Conservation (phyloP, 2,329 filamentous ascomycete species). For the Aureobasidium subglaciale region DNA sequence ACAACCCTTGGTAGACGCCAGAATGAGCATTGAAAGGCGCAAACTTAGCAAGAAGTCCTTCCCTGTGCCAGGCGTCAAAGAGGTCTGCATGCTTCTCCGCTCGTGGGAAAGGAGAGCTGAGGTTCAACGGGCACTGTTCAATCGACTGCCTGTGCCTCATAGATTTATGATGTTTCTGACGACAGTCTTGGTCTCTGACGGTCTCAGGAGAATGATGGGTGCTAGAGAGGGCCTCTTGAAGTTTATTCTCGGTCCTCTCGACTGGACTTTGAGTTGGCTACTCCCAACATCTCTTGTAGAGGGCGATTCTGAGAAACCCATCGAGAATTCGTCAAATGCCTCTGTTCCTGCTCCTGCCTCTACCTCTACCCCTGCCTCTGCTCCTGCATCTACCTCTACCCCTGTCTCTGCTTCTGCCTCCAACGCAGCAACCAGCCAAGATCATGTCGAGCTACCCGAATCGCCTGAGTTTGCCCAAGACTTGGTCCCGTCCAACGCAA, state of each 20-base stretch:
- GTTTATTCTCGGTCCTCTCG: slow-evolving; percentile 2
- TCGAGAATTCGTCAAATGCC: background rate
- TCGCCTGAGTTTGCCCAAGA: background rate
- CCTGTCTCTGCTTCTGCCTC: no score
- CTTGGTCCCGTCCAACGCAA: background rate
- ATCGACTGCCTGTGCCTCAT: background rate
- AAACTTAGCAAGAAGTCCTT: background rate
- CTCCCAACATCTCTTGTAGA: background rate
- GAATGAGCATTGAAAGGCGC: background rate
- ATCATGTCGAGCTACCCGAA: no score
- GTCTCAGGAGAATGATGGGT: background rate
- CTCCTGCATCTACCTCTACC: no score
- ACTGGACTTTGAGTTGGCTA: slow-evolving; percentile 4
- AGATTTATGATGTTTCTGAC: background rate
- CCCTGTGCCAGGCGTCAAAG: no score
- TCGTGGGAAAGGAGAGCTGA: no score
- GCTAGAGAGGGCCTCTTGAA: slow-evolving; percentile 6
- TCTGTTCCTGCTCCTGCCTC: no score
- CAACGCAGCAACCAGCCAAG: no score
- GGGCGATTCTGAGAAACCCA: background rate
- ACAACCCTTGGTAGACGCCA: slow-evolving; percentile 3
- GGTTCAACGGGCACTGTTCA: background rate
- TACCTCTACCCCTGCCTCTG: no score
- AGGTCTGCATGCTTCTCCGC: no score
- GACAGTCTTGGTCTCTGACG: background rate